phyloP scores from a whole-genome alignment of 345 rosid genomes.

The Citrus trifoliata region DNA sequence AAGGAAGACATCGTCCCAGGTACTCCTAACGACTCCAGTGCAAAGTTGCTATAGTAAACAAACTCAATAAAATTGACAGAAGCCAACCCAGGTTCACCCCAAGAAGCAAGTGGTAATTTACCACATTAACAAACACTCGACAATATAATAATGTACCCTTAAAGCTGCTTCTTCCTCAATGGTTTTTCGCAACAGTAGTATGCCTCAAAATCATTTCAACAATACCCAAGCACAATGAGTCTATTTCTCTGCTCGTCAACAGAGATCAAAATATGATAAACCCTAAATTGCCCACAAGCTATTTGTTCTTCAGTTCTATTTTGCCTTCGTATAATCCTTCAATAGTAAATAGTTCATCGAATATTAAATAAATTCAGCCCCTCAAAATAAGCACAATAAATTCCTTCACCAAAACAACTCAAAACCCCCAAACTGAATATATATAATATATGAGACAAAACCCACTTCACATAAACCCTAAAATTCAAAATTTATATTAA shows the following conservation, averaged over 20 bases:
- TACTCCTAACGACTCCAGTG: constrained; percentile 46
- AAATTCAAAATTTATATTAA: neutral
- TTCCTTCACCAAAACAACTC: neutral
- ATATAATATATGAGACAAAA: neutral
- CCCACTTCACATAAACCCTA: neutral
- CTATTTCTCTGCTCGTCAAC: neutral
- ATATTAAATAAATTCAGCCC: neutral
- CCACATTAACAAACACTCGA: constrained; percentile 1
- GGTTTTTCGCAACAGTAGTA: constrained; percentile 1
- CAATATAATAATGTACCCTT: constrained; percentile 1
- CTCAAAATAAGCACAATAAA: neutral
- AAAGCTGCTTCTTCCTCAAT: constrained; percentile 9
- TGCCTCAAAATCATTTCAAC: neutral
- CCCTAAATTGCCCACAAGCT: neutral
- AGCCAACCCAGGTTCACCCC: constrained; percentile 8
- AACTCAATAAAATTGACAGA: neutral
- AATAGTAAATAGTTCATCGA: neutral
- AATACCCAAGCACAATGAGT: neutral
- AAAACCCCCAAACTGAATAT: neutral
- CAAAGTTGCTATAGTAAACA: constrained; percentile 21
- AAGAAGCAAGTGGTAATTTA: neutral
- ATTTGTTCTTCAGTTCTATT: neutral
- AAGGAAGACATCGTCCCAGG: constrained; percentile 60
- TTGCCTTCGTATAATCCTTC: neutral
- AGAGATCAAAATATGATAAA: neutral